Evolutionary conservation across 257 asterid genomes (phyloP).

Genomic region (Cruciata laevipes): DNA sequence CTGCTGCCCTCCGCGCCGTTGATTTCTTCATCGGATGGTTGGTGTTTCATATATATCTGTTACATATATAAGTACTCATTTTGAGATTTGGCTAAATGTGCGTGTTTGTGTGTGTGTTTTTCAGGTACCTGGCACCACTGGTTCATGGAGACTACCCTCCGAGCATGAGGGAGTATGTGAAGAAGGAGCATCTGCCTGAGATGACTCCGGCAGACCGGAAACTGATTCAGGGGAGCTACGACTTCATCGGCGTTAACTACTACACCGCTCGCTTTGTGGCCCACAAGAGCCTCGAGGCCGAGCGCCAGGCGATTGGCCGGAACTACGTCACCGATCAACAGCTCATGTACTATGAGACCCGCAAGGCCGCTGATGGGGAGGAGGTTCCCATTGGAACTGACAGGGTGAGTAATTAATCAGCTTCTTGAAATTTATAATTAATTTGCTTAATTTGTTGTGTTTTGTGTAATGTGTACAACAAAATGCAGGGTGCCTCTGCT

Average conservation of each 20-base stretch:
- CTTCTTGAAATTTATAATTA: too few relatives aligned
- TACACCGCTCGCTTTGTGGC: slow-evolving; percentile 6
- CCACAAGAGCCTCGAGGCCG: background rate
- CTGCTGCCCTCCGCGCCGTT: slow-evolving; percentile 6
- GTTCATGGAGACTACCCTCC: slow-evolving; percentile 3
- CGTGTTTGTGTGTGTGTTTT: background rate
- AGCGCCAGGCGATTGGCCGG: background rate
- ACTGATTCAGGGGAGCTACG: background rate
- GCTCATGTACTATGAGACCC: slow-evolving; percentile 6
- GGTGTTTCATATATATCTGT: too few relatives aligned
- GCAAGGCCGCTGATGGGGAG: background rate
- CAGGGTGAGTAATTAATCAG: slow-evolving; percentile 1
- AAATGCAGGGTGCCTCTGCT: slow-evolving; percentile 6
- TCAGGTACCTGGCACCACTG: slow-evolving; percentile 9
- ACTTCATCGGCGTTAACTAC: slow-evolving; percentile 11
- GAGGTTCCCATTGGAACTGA: background rate
- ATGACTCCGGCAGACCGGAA: background rate
- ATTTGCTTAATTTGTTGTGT: background rate
- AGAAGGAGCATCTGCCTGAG: background rate
- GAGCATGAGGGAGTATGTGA: slow-evolving; percentile 7
- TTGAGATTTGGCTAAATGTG: background rate
- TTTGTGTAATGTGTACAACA: background rate
- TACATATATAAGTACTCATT: too few relatives aligned
- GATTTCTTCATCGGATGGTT: slow-evolving; percentile 7
- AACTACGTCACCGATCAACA: background rate